Evolutionary conservation across 805 yeast genomes (phyloP).

Genomic region (Lipomyces sp.): DNA sequence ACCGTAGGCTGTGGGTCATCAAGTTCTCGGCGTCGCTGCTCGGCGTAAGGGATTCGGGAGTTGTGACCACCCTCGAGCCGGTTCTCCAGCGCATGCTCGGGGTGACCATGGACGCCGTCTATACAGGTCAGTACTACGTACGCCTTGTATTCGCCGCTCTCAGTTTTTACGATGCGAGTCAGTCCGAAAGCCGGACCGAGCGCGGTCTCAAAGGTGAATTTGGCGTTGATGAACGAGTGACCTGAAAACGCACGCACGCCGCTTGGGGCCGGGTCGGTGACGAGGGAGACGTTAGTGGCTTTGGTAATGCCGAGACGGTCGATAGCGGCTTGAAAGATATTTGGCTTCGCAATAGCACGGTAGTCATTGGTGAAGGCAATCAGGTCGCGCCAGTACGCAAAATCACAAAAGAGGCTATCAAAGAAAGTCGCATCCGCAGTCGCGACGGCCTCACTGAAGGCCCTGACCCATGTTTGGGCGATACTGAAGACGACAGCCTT

Average conservation of each 20-base stretch:
- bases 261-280: constrained; percentile 25
- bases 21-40: constrained; percentile 16
- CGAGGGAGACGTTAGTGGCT: constrained; percentile 18
- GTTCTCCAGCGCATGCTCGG: constrained; percentile 8
- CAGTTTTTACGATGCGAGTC: constrained; percentile 17
- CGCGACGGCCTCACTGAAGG: not conserved
- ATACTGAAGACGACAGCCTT: constrained; percentile 53
- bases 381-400: constrained; percentile 38
- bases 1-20: constrained; percentile 36
- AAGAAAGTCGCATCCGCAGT: constrained; percentile 16
- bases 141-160: constrained; percentile 19
- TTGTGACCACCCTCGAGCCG: constrained; percentile 26
- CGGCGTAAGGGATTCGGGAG: constrained; percentile 9
- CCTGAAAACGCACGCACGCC: constrained; percentile 14
- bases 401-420: constrained; percentile 29
- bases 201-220: constrained; percentile 24
- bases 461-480: not conserved
- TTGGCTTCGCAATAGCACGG: constrained; percentile 36
- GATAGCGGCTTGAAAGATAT: constrained; percentile 36
- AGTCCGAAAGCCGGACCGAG: constrained; percentile 28
- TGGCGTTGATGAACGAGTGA: constrained; percentile 4
- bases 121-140: constrained; percentile 21
- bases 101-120: constrained; percentile 27
- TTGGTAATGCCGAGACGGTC: constrained; percentile 23
- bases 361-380: constrained; percentile 39